phyloP scores from a whole-genome alignment of 2,329 filamentous ascomycete genomes.

The Parastagonospora avenae region DNA sequence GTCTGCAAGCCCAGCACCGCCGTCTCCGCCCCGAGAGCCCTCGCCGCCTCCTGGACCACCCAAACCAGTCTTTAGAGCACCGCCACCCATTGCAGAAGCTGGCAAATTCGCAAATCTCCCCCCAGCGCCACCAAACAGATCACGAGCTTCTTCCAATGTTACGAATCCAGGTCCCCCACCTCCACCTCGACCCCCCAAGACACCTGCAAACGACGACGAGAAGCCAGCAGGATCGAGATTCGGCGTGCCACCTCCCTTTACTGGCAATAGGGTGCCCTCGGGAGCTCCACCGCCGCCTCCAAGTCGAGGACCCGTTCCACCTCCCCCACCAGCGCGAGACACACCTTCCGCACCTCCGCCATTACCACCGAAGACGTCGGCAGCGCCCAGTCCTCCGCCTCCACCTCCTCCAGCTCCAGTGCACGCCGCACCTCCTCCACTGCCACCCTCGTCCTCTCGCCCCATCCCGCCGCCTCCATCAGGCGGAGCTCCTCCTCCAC shows the following conservation, averaged over 20 bases:
- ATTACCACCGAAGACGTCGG: constrained; percentile 42
- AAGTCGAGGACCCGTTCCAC: constrained; percentile 70
- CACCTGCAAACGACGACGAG: constrained; percentile 65
- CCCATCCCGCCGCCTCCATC: constrained; percentile 33
- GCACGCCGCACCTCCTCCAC: constrained; percentile 19
- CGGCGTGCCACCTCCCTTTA: constrained; percentile 79
- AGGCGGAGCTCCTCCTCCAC: constrained; percentile 33
- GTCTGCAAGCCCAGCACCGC: constrained; percentile 62
- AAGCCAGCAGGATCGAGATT: constrained; percentile 65
- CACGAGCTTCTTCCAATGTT: constrained; percentile 56
- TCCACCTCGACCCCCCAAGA: constrained; percentile 61
- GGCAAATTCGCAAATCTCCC: constrained; percentile 75
- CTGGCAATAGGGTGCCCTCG: constrained; percentile 63
- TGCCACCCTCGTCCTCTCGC: constrained; percentile 35
- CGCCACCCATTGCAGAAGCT: constrained; percentile 86
- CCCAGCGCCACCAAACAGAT: constrained; percentile 53
- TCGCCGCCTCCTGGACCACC: constrained; percentile 66
- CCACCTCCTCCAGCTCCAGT: constrained; percentile 27
- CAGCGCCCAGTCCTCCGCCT: constrained; percentile 62
- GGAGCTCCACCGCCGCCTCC: constrained; percentile 79
- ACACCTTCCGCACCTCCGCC: constrained; percentile 46
- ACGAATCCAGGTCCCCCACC: constrained; percentile 67
- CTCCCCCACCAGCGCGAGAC: constrained; percentile 54
- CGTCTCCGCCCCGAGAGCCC: constrained; percentile 72
- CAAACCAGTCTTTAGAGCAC: constrained; percentile 76